Conservation (phyloP, 345 rosid species). For the Euphorbia lathyris region DNA sequence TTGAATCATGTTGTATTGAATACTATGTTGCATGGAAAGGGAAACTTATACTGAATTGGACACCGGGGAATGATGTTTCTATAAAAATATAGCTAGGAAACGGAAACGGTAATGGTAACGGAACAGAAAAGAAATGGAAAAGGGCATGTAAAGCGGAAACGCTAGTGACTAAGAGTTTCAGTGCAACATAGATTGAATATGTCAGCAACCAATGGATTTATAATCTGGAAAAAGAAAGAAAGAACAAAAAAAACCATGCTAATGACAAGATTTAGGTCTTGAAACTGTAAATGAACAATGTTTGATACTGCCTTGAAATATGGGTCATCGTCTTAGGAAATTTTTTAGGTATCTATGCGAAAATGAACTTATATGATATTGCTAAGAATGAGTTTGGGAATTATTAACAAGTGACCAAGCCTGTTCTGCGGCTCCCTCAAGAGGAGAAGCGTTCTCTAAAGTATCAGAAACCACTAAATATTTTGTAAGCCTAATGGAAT, state of each 20-base stretch:
- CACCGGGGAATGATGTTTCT: too few relatives aligned
- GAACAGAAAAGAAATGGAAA: too few relatives aligned
- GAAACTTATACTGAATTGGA: too few relatives aligned
- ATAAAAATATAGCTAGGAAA: too few relatives aligned
- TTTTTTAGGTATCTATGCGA: background rate
- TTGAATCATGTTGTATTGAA: background rate
- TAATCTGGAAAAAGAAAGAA: background rate
- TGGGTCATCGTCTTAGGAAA: too few relatives aligned
- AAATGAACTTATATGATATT: background rate
- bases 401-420: background rate
- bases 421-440: background rate
- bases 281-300: background rate
- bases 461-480: background rate
- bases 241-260: background rate
- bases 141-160: too few relatives aligned
- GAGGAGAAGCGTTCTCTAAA: background rate
- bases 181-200: too few relatives aligned
- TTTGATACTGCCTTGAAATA: too few relatives aligned
- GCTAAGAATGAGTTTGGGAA: background rate
- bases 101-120: too few relatives aligned
- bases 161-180: too few relatives aligned
- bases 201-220: background rate
- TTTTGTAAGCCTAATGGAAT: background rate
- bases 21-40: too few relatives aligned
- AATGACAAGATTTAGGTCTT: background rate